Evolutionary conservation across 768 basidiomycete species (phyloP).

Genomic region (Rhizopogon salebrosus): DNA sequence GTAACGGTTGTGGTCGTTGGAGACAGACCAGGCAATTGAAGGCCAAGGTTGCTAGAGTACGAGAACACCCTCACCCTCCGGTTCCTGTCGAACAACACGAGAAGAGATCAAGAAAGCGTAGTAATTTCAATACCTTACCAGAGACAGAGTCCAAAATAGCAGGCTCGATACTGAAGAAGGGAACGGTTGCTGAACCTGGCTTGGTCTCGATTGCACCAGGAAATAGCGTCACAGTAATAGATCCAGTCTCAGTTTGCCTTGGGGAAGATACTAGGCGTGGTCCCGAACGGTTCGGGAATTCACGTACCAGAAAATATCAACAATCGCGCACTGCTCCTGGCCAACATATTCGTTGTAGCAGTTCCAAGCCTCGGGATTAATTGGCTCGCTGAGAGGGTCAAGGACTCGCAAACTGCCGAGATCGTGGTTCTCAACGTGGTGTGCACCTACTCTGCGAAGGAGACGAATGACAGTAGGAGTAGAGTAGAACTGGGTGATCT

Average conservation of each 20-base stretch:
- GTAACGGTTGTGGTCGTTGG: conserved; percentile 85
- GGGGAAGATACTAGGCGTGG: not conserved
- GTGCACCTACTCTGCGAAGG: conserved; percentile 77
- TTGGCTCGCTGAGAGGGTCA: conserved; percentile 94
- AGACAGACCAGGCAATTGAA: conserved; percentile 89
- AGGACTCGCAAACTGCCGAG: conserved; percentile 79
- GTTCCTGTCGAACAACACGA: conserved; percentile 34
- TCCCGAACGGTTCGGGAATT: not conserved
- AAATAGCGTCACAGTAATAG: conserved; percentile 91
- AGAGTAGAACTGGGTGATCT: conserved; percentile 94
- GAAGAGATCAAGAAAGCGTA: not conserved
- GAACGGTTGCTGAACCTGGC: conserved; percentile 94
- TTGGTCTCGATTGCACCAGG: conserved; percentile 96
- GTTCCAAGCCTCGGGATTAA: conserved; percentile 98
- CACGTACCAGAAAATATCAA: conserved; percentile 81
- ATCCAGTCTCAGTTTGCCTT: conserved; percentile 98
- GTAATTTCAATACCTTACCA: conserved; percentile 47
- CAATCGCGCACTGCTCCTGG: conserved; percentile 80
- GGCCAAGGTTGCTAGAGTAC: conserved; percentile 89
- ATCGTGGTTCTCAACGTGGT: conserved; percentile 81
- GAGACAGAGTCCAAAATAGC: conserved; percentile 82
- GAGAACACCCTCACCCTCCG: conserved; percentile 88
- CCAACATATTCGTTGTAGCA: conserved; percentile 99
- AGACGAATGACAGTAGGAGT: conserved; percentile 94
- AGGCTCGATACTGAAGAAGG: conserved; percentile 94